A percentile compares a stretch with the other conserved stretches of the same genome.
Conservation (phyloP, 345 rosid genomes). For the Lepidium africanum region DNA sequence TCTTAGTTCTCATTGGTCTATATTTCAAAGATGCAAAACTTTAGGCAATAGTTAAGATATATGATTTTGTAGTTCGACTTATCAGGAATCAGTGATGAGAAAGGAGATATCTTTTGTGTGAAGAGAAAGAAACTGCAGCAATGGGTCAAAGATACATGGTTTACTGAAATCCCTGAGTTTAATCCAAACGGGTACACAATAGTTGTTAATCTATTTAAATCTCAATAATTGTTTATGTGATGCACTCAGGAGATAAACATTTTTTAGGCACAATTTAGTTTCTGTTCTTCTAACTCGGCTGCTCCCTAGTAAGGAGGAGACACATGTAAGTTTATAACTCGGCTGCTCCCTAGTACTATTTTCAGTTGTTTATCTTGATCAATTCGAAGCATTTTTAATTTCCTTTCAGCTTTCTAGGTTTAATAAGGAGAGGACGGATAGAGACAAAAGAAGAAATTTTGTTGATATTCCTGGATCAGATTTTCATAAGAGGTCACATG, state of each 20-base stretch:
- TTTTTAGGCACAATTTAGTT: slow-evolving; percentile 51
- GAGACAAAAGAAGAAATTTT: slow-evolving; percentile 20
- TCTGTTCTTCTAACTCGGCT: slow-evolving; percentile 49
- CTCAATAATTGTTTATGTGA: slow-evolving; percentile 5
- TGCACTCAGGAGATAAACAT: slow-evolving; percentile 17
- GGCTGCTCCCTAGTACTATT: background rate
- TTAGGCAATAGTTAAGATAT: slow-evolving; percentile 3
- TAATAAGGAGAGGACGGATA: slow-evolving; percentile 18
- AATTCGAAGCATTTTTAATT: slow-evolving; percentile 4
- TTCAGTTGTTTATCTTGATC: slow-evolving; percentile 11
- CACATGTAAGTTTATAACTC: slow-evolving; percentile 42
- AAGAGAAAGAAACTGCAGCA: slow-evolving; percentile 52
- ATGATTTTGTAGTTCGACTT: slow-evolving; percentile 9
- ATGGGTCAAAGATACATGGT: slow-evolving; percentile 42
- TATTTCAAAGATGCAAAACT: background rate
- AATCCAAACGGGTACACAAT: slow-evolving; percentile 40
- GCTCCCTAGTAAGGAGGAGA: slow-evolving; percentile 33
- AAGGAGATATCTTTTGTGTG: slow-evolving; percentile 35
- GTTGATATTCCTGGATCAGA: slow-evolving; percentile 27
- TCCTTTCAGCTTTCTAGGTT: slow-evolving; percentile 32
- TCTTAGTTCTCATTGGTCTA: background rate
- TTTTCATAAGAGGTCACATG: slow-evolving; percentile 18
- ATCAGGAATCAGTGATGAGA: slow-evolving; percentile 35
- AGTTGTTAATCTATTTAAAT: background rate
- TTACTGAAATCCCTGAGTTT: slow-evolving; percentile 40